A percentile compares a stretch with the other conserved stretches of the same genome.
phyloP scores from a whole-genome alignment of 1,139 yeast species.

The Ashbya aceris region DNA sequence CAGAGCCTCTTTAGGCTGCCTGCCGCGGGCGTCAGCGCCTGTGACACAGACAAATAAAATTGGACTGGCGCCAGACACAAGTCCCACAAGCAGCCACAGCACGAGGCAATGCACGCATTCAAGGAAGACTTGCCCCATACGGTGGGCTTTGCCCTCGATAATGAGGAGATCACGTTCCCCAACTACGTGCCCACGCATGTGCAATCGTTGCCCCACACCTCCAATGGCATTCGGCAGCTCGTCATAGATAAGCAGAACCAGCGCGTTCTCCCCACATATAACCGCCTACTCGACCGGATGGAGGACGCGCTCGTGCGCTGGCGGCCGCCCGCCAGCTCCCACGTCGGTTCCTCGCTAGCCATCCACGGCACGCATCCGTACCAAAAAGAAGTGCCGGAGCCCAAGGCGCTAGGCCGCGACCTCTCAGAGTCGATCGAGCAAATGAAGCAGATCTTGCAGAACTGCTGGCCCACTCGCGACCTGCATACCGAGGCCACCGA shows the following conservation, averaged over 20 bases:
- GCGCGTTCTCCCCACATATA: conserved; percentile 23
- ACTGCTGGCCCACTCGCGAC: neutral
- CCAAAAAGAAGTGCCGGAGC: conserved; percentile 11
- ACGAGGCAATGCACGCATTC: neutral
- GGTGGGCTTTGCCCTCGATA: conserved; percentile 2
- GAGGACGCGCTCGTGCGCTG: conserved; percentile 46
- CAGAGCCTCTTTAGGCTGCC: no score
- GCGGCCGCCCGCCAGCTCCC: conserved; percentile 42
- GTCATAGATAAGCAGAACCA: conserved; percentile 27
- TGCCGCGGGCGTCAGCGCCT: neutral
- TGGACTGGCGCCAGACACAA: neutral
- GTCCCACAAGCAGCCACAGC: neutral
- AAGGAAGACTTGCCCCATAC: conserved; percentile 3
- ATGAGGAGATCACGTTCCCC: conserved; percentile 3
- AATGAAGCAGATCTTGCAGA: conserved; percentile 3
- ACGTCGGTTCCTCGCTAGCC: conserved; percentile 19
- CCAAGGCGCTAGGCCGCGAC: conserved; percentile 1
- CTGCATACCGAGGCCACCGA: neutral
- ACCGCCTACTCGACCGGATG: conserved; percentile 36
- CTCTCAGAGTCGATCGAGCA: conserved; percentile 3
- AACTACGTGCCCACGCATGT: conserved; percentile 3
- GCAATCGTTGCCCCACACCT: conserved; percentile 3
- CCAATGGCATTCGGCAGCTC: conserved; percentile 20
- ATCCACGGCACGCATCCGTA: conserved; percentile 23
- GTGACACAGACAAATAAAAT: conserved; percentile 4